A percentile compares a stretch with the other conserved stretches of the same genome.
Evolutionary conservation across 208 protist genomes (phyloP).

Genomic region (Acanthamoeba divionensis): DNA sequence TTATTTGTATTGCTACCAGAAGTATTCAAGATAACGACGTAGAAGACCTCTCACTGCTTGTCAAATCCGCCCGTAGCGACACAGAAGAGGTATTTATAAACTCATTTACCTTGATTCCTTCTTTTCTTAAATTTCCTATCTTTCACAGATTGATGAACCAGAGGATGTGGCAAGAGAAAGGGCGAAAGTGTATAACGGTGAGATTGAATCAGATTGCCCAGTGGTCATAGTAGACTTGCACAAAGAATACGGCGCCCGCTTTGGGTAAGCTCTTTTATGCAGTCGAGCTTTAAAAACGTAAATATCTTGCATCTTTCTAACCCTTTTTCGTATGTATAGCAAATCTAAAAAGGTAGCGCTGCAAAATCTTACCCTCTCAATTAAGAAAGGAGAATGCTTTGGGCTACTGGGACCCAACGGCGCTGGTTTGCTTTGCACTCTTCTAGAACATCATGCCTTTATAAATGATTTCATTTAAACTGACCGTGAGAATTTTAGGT

Average conservation of each 20-base stretch:
- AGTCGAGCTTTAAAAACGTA: background rate
- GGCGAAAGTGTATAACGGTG: background rate
- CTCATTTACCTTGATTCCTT: too few relatives aligned
- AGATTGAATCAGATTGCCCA: background rate
- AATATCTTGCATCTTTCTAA: background rate
- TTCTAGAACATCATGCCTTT: too few relatives aligned
- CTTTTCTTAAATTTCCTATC: too few relatives aligned
- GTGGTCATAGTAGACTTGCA: slow-evolving; percentile 16
- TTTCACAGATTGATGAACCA: slow-evolving; percentile 27
- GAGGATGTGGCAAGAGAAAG: slow-evolving; percentile 26
- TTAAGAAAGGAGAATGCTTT: slow-evolving; percentile 62
- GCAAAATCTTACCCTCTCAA: slow-evolving; percentile 44
- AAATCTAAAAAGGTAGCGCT: slow-evolving; percentile 55
- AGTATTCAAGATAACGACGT: too few relatives aligned
- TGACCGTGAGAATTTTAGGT: too few relatives aligned
- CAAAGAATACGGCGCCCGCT: slow-evolving; percentile 41
- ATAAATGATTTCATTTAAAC: too few relatives aligned
- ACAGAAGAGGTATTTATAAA: too few relatives aligned
- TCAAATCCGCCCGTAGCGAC: too few relatives aligned
- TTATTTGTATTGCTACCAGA: too few relatives aligned
- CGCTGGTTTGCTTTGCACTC: slow-evolving; percentile 45
- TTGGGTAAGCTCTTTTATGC: background rate
- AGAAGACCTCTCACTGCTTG: too few relatives aligned
- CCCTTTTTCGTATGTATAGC: background rate
- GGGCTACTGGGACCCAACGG: slow-evolving; percentile 79